Evolutionary conservation across 768 basidiomycete species (phyloP).

Genomic region (Lentinula raphanica): DNA sequence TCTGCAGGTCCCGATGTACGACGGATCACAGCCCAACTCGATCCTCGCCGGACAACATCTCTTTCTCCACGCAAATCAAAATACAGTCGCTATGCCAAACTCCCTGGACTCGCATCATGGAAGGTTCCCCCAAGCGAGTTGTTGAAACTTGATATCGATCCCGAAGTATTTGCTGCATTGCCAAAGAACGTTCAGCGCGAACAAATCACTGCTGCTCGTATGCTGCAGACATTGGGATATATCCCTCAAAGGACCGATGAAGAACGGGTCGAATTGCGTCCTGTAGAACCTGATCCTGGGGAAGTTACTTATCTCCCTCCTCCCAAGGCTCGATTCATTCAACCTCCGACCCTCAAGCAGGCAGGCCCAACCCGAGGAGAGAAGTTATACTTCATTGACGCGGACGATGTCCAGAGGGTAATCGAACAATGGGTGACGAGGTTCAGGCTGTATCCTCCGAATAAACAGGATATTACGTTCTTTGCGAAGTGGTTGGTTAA

Average conservation of each 20-base stretch:
- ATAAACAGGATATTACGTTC: slow-evolving; percentile 67
- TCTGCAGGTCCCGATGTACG: slow-evolving; percentile 42
- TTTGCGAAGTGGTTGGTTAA: slow-evolving; percentile 69
- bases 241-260: slow-evolving; percentile 33
- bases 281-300: slow-evolving; percentile 35
- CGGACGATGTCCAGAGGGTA: slow-evolving; percentile 65
- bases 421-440: slow-evolving; percentile 74
- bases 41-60: slow-evolving; percentile 30
- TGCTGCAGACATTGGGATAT: slow-evolving; percentile 38
- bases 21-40: slow-evolving; percentile 60
- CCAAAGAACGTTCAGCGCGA: slow-evolving; percentile 70
- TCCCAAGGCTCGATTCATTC: slow-evolving; percentile 48
- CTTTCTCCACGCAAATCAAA: slow-evolving; percentile 28
- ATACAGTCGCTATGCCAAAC: slow-evolving; percentile 30
- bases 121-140: slow-evolving; percentile 56
- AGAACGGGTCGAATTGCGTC: slow-evolving; percentile 53
- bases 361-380: slow-evolving; percentile 47
- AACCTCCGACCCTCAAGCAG: slow-evolving; percentile 50
- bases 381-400: slow-evolving; percentile 55
- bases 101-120: slow-evolving; percentile 27
- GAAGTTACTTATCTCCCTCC: slow-evolving; percentile 45
- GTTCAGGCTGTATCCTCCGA: slow-evolving; percentile 59
- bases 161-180: slow-evolving; percentile 58
- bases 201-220: slow-evolving; percentile 57
- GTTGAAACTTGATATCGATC: slow-evolving; percentile 63